Percentiles rank a stretch among this genome's conserved stretches.
Conservation (phyloP, 2,329 filamentous ascomycete genomes). For the Paracamarosporium sp. region DNA sequence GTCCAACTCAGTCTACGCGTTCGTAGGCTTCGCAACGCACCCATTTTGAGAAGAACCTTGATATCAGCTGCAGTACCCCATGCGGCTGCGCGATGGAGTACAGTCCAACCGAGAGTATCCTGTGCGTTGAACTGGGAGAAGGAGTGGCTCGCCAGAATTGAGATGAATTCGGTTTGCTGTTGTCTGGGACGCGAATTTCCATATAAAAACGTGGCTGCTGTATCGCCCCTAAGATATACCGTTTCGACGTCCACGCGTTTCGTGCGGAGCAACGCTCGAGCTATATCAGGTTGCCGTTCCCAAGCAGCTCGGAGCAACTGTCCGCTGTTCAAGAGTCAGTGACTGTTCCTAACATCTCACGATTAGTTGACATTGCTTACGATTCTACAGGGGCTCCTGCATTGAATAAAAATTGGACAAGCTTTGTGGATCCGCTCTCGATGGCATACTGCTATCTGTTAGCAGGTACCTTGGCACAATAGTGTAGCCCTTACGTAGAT, state of each 20-base stretch:
- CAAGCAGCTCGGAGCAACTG: neutral
- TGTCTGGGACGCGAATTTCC: neutral
- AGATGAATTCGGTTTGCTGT: conserved; percentile 11
- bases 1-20: conserved; percentile 10
- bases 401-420: conserved; percentile 3
- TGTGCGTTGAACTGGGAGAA: conserved; percentile 14
- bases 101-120: conserved; percentile 10
- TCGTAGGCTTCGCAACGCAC: neutral
- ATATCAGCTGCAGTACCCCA: conserved; percentile 11
- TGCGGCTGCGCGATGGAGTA: conserved; percentile 12
- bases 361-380: neutral
- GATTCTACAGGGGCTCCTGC: conserved; percentile 1
- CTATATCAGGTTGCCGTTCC: conserved; percentile 7
- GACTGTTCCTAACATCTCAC: neutral
- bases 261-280: neutral
- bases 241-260: conserved; percentile 7
- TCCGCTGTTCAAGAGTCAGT: neutral
- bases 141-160: conserved; percentile 10
- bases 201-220: conserved; percentile 6
- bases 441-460: conserved; percentile 1
- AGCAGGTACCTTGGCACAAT: too few relatives aligned
- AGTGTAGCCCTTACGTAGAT: neutral
- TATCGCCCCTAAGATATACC: neutral
- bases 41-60: neutral
- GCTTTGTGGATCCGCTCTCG: conserved; percentile 4